Evolutionary conservation across 2,329 filamentous ascomycete species (phyloP), one percentile per base, ranked within the genome.

Genomic region (Venturia aucupariae): DNA sequence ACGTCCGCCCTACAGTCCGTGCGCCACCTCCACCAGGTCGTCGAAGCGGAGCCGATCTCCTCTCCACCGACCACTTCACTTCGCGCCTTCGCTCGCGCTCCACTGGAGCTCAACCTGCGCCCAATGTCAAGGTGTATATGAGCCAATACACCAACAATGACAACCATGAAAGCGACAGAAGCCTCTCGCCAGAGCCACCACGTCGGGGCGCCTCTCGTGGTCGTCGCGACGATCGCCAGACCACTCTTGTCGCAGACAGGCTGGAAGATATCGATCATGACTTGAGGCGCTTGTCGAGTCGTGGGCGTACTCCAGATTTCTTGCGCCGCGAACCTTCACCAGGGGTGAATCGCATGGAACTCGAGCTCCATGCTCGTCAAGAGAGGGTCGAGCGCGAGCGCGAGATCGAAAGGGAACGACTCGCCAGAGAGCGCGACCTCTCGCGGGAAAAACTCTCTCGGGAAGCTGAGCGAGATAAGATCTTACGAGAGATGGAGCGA

Each of bases 81-180:
- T 62, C 60, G 22, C 64, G 39, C 24, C 27, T 38, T 13, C 60
- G 64, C 22, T 65, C 64, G 3, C 64, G 64, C 27, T 64, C 61
- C 30, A 39, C 27, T 19, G 64, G 64, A 39, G 27, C 51, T 22
- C 39, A 30, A 19, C 64, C 64, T 11, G 64, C 64, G 6, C 64
- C 64, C 5, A 65, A 65, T 24, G 60, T 65, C 30, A 41, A 57
- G 30, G 61, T 65, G 32, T 65, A 65, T 38, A 65, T 24, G 35
- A 62, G 38, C 30, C 46, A 62, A 17, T 35, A 55, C 11, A 51
- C 46, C 46, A 64, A 54, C 24, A 60, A 65, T 42, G 62, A 41
- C 44, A 35, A 55, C 30, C 35, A 57, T 27, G 30, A 57, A 35
- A 51, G 46, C 46, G 61, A 65, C 24, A 32, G 59, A 19, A 51